phyloP scores from a whole-genome alignment of 148 eudicot species.

The Talinum fruticosum region DNA sequence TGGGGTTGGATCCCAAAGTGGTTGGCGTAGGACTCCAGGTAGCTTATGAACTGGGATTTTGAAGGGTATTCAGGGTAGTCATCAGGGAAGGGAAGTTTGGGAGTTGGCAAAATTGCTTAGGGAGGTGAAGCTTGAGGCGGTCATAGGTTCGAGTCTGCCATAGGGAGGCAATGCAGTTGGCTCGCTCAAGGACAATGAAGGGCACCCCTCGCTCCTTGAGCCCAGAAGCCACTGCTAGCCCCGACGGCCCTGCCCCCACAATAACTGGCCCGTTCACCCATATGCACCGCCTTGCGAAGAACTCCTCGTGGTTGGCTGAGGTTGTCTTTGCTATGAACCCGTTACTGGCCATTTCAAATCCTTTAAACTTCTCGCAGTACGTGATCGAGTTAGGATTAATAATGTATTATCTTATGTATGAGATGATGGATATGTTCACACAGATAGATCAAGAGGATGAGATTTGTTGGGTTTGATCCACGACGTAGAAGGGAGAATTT shows the following conservation, averaged over 20 bases:
- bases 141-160: slow-evolving; percentile 75
- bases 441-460: neutral
- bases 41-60: slow-evolving; percentile 58
- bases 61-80: slow-evolving; percentile 71
- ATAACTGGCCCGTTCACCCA: slow-evolving; percentile 77
- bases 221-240: slow-evolving; percentile 69
- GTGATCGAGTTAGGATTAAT: neutral
- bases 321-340: slow-evolving; percentile 27
- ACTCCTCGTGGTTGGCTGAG: slow-evolving; percentile 45
- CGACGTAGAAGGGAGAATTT: slow-evolving; percentile 6
- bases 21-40: slow-evolving; percentile 59
- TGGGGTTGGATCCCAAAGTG: slow-evolving; percentile 55
- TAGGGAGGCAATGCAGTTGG: slow-evolving; percentile 77
- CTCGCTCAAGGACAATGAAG: slow-evolving; percentile 63
- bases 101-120: slow-evolving; percentile 74
- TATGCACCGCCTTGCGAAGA: slow-evolving; percentile 48
- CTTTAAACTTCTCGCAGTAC: neutral
- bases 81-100: slow-evolving; percentile 64
- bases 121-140: slow-evolving; percentile 75
- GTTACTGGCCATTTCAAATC: neutral
- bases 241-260: slow-evolving; percentile 79
- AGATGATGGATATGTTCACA: neutral
- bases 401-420: neutral
- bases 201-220: slow-evolving; percentile 71
- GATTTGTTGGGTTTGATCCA: neutral